Evolutionary conservation across 495 filamentous ascomycete genomes (phyloP).

Genomic region (Evansstolkia leycettana): DNA sequence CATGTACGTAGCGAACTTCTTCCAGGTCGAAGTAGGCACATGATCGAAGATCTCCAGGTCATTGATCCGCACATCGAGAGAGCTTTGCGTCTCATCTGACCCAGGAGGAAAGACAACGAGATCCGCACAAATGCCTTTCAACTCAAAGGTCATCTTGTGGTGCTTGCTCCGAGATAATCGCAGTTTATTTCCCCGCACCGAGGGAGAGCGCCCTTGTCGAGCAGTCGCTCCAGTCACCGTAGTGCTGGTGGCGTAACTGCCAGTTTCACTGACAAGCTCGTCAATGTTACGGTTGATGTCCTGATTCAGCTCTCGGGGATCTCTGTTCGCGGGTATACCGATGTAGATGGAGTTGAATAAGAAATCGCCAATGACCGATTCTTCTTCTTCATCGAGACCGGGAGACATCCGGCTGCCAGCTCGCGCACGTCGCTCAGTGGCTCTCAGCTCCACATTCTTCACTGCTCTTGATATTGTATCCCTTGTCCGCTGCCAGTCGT

Average conservation of each 20-base stretch:
- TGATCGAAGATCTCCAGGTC: constrained; percentile 92
- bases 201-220: constrained; percentile 33
- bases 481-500: constrained; percentile 84
- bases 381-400: constrained; percentile 56
- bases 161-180: constrained; percentile 74
- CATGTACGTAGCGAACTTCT: constrained; percentile 92
- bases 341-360: constrained; percentile 99
- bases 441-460: constrained; percentile 69
- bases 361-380: constrained; percentile 83
- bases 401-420: constrained; percentile 31
- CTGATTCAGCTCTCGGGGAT: constrained; percentile 64
- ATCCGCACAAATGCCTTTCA: constrained; percentile 76
- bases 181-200: constrained; percentile 42
- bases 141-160: constrained; percentile 92
- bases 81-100: constrained; percentile 70
- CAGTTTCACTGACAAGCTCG: constrained; percentile 78
- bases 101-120: constrained; percentile 70
- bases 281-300: constrained; percentile 83
- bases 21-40: constrained; percentile 92
- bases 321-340: constrained; percentile 73
- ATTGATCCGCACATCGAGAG: constrained; percentile 66
- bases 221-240: constrained; percentile 48
- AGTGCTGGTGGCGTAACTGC: constrained; percentile 65
- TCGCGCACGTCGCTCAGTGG: constrained; percentile 54
- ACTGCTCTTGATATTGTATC: constrained; percentile 81